phyloP scores from a whole-genome alignment of 2,329 filamentous ascomycete genomes.

The Diaporthe longicolla region DNA sequence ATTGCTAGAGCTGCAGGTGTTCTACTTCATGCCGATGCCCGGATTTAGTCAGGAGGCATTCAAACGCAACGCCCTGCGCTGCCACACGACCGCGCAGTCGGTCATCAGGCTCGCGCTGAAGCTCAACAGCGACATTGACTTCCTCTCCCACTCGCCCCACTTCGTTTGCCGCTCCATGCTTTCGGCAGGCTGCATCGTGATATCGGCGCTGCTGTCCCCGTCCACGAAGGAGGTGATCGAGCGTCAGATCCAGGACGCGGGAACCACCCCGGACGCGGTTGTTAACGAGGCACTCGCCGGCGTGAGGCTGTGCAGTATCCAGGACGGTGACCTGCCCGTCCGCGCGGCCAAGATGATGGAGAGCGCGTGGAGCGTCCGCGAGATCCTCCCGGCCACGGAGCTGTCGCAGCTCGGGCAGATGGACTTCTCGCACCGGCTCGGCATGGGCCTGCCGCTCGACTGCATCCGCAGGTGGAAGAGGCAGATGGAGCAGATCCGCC shows the following conservation, averaged over 20 bases:
- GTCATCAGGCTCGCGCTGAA: constrained; percentile 59
- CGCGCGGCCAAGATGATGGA: constrained; percentile 63
- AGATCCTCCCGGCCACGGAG: constrained; percentile 56
- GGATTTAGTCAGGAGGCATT: constrained; percentile 56
- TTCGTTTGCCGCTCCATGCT: constrained; percentile 64
- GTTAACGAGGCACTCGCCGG: constrained; percentile 51
- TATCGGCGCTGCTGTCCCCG: constrained; percentile 62
- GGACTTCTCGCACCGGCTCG: constrained; percentile 61
- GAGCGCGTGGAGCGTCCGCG: constrained; percentile 61
- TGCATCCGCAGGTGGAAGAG: constrained; percentile 64
- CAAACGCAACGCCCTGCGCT: constrained; percentile 60
- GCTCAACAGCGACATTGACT: constrained; percentile 56
- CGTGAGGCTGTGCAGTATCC: constrained; percentile 59
- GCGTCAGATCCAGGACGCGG: constrained; percentile 46
- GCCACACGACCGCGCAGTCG: constrained; percentile 63
- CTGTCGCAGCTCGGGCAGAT: constrained; percentile 54
- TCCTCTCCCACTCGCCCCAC: constrained; percentile 64
- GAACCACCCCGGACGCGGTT: constrained; percentile 37
- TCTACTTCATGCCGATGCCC: constrained; percentile 64
- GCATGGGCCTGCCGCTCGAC: constrained; percentile 64
- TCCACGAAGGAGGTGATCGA: constrained; percentile 54
- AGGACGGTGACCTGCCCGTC: constrained; percentile 64
- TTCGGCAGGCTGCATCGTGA: constrained; percentile 61
- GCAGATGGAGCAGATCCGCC: constrained; percentile 56
- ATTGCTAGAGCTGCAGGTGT: constrained; percentile 67